Conservation (phyloP, 768 basidiomycete genomes). For the Lanmaoa rubissima region DNA sequence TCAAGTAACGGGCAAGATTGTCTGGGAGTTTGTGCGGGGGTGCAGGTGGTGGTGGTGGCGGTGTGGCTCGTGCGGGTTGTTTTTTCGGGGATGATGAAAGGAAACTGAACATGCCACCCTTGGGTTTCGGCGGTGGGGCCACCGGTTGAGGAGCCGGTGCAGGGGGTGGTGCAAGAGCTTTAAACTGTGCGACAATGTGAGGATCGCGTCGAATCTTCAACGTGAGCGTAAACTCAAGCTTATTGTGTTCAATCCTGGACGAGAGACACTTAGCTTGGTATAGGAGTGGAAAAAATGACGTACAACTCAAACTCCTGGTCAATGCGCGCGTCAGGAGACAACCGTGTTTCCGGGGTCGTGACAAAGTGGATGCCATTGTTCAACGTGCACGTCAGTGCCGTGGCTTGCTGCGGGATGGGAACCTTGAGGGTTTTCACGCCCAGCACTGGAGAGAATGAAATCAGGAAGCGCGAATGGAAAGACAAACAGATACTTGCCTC, state of each 20-base stretch:
- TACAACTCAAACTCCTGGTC: conserved; percentile 92
- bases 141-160: conserved; percentile 41
- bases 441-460: conserved; percentile 50
- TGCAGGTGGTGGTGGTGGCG: conserved; percentile 35
- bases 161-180: conserved; percentile 53
- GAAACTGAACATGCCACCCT: conserved; percentile 70
- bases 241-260: conserved; percentile 83
- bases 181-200: conserved; percentile 79
- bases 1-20: conserved; percentile 80
- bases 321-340: conserved; percentile 59
- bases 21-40: conserved; percentile 53
- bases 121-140: conserved; percentile 52
- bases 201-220: conserved; percentile 85
- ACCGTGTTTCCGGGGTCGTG: conserved; percentile 75
- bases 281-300: conserved; percentile 27
- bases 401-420: conserved; percentile 75
- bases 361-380: conserved; percentile 98
- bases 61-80: conserved; percentile 46
- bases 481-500: conserved; percentile 49
- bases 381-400: conserved; percentile 78
- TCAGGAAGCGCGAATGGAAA: neutral
- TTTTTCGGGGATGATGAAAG: conserved; percentile 74
- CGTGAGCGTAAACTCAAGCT: conserved; percentile 91
- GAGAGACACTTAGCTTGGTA: neutral
- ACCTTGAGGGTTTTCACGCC: conserved; percentile 71